Base-by-base conservation (phyloP, 225 moss, liverwort and hornwort genomes). In the Ulota crispa region DNA sequence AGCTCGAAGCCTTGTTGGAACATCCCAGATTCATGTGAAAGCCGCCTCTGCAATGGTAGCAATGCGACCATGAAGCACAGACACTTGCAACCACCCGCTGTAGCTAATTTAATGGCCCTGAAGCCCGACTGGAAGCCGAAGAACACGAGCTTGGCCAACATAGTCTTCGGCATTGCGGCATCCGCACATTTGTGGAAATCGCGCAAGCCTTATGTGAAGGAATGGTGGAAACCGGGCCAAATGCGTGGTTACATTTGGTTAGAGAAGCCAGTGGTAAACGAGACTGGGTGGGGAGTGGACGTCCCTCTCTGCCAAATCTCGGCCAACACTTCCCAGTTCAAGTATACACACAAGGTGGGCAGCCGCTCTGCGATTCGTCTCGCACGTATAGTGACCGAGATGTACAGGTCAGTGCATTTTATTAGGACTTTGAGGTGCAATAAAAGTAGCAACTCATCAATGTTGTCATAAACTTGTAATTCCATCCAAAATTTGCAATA, bases 191-290 rank as follows among this genome's bases (percentile, higher is more conserved):
- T 98, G 63, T 98, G 97, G 97, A 74, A 85, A 67, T 84, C 78
- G 16, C 92, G 97, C 56, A 91, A 91, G 83, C 89, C 87, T 70
- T 92, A 93, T 53, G 93, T 98, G 68, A 93, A 89, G 81, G 89
- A 95, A 54, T 98, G 97, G 97, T 98, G 97, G 97, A 80, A 89
- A 57, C 89, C 92, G 19, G 82, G 78, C 57, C 83, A 89, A 78
- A 95, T 98, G 97, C 95, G 97, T 1, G 97, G 97, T 13, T 98
- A 92, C 63, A 94, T 98, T 30, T 98, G 97, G 97, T 72, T 98
- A 76, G 97, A 98, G 84, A 88, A 94, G 79, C 88, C 88, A 8
- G 95, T 95, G 41, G 47, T 61, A 30, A 89, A 91, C 59, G 90
- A 88, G 66, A 76, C 83, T 14, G 83, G 83, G 18, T 85, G 82